Evolutionary conservation across 2,329 filamentous ascomycete species (phyloP), one percentile per base, ranked within the genome.

Genomic region (Aspergillus clavatus): DNA sequence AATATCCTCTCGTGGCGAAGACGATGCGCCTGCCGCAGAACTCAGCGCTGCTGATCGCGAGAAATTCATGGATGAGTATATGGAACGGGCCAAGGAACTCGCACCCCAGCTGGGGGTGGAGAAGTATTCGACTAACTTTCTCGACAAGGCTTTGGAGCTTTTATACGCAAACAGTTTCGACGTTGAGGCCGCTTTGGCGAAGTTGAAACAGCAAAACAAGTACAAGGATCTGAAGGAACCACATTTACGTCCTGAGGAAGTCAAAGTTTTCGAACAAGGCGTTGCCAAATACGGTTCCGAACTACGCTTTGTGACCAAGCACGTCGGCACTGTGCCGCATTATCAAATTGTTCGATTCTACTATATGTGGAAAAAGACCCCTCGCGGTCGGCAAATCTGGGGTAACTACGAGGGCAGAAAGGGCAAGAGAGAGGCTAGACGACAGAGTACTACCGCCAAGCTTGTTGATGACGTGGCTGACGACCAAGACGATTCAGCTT

Each of bases 331-430:
- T 0, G 81, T 93, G 55, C 82, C 81, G 31, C 83, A 89, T 50
- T 83, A 84, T 40, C 81, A 88, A 47, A 85, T 96, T 50, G 89
- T 95, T 21, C 86, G 93, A 3, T 94, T 87, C 63, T 98, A 97
- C 69, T 98, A 98, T 65, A 87, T 87, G 54, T 98, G 93, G 93
- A 98, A 98, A 72, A 97, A 97, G 69, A 89, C 89, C 0, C 79
- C 85, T 2, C 83, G 84, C 47, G 93, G 93, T 31, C 84, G 81
- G 61, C 83, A 93, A 57, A 83, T 98, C 18, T 96, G 93, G 90
- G 89, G 89, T 48, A 87, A 83, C 53, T 95, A 86, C 58, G 82
- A 87, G 40, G 89, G 87, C 8, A 82, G 91, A 37, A 95, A 94
- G 63, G 87, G 88, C 45, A 94, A 91, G 67, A 95, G 93, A 68